Evolutionary conservation across 208 protist genomes (phyloP).

Genomic region (Herpetomonas samuelpessoai): DNA sequence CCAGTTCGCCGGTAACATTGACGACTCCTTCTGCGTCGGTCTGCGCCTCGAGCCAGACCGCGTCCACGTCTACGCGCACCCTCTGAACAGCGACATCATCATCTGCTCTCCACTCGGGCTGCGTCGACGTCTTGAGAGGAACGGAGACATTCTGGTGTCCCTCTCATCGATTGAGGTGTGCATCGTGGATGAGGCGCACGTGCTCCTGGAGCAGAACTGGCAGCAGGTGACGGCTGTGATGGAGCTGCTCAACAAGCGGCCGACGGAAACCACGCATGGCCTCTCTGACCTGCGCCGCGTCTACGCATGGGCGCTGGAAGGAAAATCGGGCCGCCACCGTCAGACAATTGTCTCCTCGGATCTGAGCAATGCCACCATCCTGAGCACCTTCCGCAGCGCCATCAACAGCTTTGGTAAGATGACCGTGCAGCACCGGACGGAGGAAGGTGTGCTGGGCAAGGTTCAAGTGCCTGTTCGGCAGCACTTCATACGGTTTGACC

Average conservation of each 20-base stretch:
- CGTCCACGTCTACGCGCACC: conserved; percentile 88
- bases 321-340: conserved; percentile 77
- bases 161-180: conserved; percentile 95
- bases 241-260: conserved; percentile 75
- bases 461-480: conserved; percentile 79
- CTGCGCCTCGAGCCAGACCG: conserved; percentile 66
- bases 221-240: conserved; percentile 84
- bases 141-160: conserved; percentile 61
- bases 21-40: conserved; percentile 95
- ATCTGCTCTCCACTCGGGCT: conserved; percentile 96
- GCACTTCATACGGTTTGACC: conserved; percentile 91
- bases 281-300: conserved; percentile 87
- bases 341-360: conserved; percentile 93
- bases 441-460: conserved; percentile 47
- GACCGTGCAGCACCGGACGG: conserved; percentile 47
- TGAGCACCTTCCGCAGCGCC: conserved; percentile 79
- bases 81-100: conserved; percentile 94
- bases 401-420: conserved; percentile 77
- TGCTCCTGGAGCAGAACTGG: conserved; percentile 98
- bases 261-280: conserved; percentile 77
- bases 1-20: conserved; percentile 95
- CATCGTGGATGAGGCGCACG: conserved; percentile 92
- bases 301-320: conserved; percentile 83
- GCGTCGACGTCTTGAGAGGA: conserved; percentile 71
- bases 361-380: conserved; percentile 81